A percentile compares a stretch with the other conserved stretches of the same genome.
Evolutionary conservation across 805 yeast genomes (phyloP).

Genomic region (Groenewaldozyma tartarivorans): DNA sequence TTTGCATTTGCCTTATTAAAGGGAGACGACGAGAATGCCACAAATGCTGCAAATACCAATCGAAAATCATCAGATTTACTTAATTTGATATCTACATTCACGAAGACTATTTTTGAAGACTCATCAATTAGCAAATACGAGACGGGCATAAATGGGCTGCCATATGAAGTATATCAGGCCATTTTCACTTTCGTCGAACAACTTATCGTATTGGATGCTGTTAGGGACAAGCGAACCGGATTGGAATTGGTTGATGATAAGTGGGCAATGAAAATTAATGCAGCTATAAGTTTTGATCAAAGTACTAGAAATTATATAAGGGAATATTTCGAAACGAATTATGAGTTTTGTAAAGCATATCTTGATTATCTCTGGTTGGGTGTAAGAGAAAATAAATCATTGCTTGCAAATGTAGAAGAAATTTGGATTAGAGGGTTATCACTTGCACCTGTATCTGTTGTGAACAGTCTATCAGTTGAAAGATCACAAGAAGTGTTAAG

Average conservation of each 20-base stretch:
- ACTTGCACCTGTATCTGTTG: conserved; percentile 13
- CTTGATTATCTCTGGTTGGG: conserved; percentile 32
- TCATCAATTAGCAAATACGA: not conserved
- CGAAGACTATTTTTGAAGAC: not conserved
- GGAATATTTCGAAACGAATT: conserved; percentile 13
- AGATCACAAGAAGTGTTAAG: not conserved
- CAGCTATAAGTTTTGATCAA: conserved; percentile 55
- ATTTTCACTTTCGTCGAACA: conserved; percentile 48
- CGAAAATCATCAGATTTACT: conserved; percentile 20
- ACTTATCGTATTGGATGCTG: conserved; percentile 57
- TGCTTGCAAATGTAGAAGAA: conserved; percentile 5
- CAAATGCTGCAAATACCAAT: not conserved
- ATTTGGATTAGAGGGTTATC: conserved; percentile 15
- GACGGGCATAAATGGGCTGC: conserved; percentile 4
- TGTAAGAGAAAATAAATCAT: conserved; percentile 5
- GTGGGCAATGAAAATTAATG: conserved; percentile 63
- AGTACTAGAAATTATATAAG: conserved; percentile 32
- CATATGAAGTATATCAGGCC: conserved; percentile 16
- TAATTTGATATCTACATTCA: conserved; percentile 20
- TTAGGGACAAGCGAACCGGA: conserved; percentile 42
- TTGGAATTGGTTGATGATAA: conserved; percentile 54
- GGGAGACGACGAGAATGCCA: conserved; percentile 17
- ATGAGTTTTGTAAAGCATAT: conserved; percentile 16
- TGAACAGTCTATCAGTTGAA: not conserved
- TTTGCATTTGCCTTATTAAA: conserved; percentile 57